Evolutionary conservation across 2,329 filamentous ascomycete species (phyloP).

Genomic region (Clarireedia paspali): DNA sequence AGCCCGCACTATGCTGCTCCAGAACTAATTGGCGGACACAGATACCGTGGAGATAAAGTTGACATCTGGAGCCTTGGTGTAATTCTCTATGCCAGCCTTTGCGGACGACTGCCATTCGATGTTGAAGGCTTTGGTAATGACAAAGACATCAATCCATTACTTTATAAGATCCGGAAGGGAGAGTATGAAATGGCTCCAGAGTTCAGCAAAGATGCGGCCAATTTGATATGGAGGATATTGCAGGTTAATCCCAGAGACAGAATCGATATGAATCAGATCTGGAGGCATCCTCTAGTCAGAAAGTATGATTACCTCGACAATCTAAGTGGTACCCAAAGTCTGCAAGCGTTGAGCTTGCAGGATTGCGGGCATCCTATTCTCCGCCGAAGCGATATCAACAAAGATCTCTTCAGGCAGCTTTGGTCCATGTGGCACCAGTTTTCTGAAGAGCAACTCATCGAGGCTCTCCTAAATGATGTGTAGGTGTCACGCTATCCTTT

Average conservation of each 20-base stretch:
- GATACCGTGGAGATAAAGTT: slow-evolving; percentile 76
- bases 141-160: slow-evolving; percentile 45
- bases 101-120: slow-evolving; percentile 78
- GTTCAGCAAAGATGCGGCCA: slow-evolving; percentile 61
- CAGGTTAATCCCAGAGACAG: slow-evolving; percentile 70
- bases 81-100: slow-evolving; percentile 81
- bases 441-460: slow-evolving; percentile 61
- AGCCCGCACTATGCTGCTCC: slow-evolving; percentile 96
- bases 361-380: slow-evolving; percentile 55
- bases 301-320: slow-evolving; percentile 76
- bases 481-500: slow-evolving; percentile 35
- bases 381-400: slow-evolving; percentile 62
- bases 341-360: slow-evolving; percentile 47
- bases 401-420: slow-evolving; percentile 76
- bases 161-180: slow-evolving; percentile 52
- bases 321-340: slow-evolving; percentile 31
- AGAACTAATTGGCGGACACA: slow-evolving; percentile 70
- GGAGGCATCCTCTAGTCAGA: slow-evolving; percentile 76
- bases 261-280: slow-evolving; percentile 74
- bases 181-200: slow-evolving; percentile 52
- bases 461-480: slow-evolving; percentile 58
- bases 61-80: slow-evolving; percentile 95
- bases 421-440: slow-evolving; percentile 88
- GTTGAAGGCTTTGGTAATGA: slow-evolving; percentile 21
- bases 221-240: slow-evolving; percentile 74